phyloP scores from a whole-genome alignment of 2,329 filamentous ascomycete genomes.

The Tolypocladium endophyticum region DNA sequence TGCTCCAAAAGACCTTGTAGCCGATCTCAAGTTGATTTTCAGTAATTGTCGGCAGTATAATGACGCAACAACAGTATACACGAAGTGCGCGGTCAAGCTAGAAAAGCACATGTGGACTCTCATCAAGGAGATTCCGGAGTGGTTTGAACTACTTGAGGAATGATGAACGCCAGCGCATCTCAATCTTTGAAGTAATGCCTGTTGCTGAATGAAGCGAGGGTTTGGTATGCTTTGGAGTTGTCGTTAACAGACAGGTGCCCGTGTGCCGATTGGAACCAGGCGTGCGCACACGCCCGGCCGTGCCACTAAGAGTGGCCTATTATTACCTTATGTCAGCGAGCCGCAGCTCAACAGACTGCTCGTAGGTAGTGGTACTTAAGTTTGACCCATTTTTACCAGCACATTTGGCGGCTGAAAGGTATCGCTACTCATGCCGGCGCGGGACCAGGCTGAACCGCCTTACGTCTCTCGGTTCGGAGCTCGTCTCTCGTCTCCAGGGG shows the following conservation, averaged over 20 bases:
- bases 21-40: slow-evolving; percentile 80
- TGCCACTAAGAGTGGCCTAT: no score
- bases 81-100: slow-evolving; percentile 86
- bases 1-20: slow-evolving; percentile 84
- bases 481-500: not conserved
- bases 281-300: no score
- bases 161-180: not conserved
- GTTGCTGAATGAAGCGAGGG: not conserved
- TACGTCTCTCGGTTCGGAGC: slow-evolving; percentile 23
- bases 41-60: slow-evolving; percentile 96
- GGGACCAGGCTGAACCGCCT: slow-evolving; percentile 35
- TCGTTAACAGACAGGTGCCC: no score
- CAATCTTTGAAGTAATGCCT: not conserved
- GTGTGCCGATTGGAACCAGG: no score
- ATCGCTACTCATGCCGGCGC: not conserved
- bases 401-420: not conserved
- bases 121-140: slow-evolving; percentile 86
- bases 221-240: no score
- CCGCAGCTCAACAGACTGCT: not conserved
- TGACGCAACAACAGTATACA: slow-evolving; percentile 87
- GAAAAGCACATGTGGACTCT: slow-evolving; percentile 94
- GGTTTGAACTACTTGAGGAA: slow-evolving; percentile 36
- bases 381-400: not conserved
- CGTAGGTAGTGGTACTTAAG: slow-evolving; percentile 13
- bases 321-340: slow-evolving; percentile 9